Evolutionary conservation across 2,329 filamentous ascomycete genomes (phyloP).

Genomic region (Teratosphaeriaceae sp.): DNA sequence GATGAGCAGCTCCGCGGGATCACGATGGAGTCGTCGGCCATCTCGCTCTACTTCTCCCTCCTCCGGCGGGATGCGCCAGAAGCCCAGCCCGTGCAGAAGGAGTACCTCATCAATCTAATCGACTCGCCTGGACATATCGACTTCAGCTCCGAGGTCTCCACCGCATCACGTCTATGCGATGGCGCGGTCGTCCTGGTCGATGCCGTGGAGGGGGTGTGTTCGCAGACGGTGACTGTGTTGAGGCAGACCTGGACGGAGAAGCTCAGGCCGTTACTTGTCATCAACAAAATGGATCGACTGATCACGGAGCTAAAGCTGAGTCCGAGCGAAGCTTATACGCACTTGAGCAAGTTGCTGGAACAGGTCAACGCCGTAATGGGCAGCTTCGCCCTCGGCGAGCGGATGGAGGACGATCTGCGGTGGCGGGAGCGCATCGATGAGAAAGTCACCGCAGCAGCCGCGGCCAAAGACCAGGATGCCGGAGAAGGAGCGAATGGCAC

Average conservation of each 20-base stretch:
- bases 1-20: constrained; percentile 99
- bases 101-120: constrained; percentile 99
- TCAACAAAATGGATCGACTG: constrained; percentile 99
- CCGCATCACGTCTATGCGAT: constrained; percentile 98
- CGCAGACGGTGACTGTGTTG: constrained; percentile 99
- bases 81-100: constrained; percentile 86
- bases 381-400: constrained; percentile 95
- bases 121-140: constrained; percentile 99
- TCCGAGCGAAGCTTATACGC: constrained; percentile 99
- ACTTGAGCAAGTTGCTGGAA: constrained; percentile 98
- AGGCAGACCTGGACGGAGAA: constrained; percentile 99
- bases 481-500: no score
- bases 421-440: constrained; percentile 90
- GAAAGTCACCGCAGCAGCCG: no score
- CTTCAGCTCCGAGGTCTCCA: constrained; percentile 99
- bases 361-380: constrained; percentile 99
- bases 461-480: no score
- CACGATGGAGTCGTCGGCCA: constrained; percentile 99
- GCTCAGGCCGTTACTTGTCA: constrained; percentile 99
- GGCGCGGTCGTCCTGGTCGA: constrained; percentile 99
- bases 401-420: constrained; percentile 96
- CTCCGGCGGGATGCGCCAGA: constrained; percentile 79
- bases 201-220: constrained; percentile 99
- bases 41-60: constrained; percentile 90
- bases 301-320: constrained; percentile 97